Evolutionary conservation across 768 basidiomycete genomes (phyloP).

Genomic region (Naematelia aurantialba): DNA sequence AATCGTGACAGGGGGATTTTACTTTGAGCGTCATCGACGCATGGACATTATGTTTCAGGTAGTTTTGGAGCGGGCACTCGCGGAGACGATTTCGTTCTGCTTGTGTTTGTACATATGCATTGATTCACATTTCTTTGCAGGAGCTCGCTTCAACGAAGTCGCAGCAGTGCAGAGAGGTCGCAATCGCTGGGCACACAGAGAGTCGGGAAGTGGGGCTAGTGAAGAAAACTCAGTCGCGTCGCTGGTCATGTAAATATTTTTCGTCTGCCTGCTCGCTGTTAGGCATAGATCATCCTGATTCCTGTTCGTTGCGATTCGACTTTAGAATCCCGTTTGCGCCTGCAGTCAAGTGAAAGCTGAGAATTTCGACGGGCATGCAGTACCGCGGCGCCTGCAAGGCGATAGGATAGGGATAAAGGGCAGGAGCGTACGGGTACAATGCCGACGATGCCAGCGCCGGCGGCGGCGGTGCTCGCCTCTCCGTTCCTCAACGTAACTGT

Average conservation of each 20-base stretch:
- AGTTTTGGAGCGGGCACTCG: background rate
- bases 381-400: too few relatives aligned
- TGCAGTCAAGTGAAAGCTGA: too few relatives aligned
- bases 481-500: background rate
- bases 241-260: background rate
- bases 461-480: background rate
- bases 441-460: background rate
- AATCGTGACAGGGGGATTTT: too few relatives aligned
- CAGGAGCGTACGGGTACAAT: too few relatives aligned
- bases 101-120: background rate
- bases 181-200: too few relatives aligned
- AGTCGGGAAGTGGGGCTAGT: too few relatives aligned
- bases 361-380: too few relatives aligned
- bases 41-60: background rate
- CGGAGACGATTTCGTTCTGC: background rate
- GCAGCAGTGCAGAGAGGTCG: too few relatives aligned
- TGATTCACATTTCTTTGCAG: background rate
- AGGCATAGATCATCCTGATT: background rate
- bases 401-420: too few relatives aligned
- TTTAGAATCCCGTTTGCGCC: too few relatives aligned
- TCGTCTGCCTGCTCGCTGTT: background rate
- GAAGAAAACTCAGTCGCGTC: background rate
- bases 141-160: too few relatives aligned
- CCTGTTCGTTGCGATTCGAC: background rate
- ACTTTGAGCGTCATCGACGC: background rate